Evolutionary conservation across 2,329 filamentous ascomycete species (phyloP), one percentile per base, ranked within the genome.

Genomic region (Plenodomus lindquistii): DNA sequence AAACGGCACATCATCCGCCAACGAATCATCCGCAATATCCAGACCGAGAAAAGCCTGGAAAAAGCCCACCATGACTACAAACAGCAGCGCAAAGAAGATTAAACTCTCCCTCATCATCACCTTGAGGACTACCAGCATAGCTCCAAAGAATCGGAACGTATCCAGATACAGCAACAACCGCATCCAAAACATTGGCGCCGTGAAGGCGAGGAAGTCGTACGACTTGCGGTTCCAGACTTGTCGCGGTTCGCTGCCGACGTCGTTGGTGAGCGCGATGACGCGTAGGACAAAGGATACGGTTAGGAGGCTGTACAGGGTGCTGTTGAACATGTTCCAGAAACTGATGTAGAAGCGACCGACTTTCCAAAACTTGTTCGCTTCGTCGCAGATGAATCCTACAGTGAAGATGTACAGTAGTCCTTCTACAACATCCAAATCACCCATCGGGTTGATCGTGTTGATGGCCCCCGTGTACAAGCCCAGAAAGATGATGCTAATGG

Each of bases 311-410:
- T 99, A 99, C 0, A 99, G 80, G 0, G 87, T 80, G 20, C 83
- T 82, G 72, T 99, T 99, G 78, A 99, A 96, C 19, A 89, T 89
- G 65, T 96, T 97, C 94, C 94, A 97, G 72, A 99, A 99, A 17
- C 90, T 87, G 46, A 99, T 80, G 65, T 97, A 97, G 63, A 88
- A 88, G 53, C 88, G 84, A 9, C 94, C 94, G 13, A 96, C 89
- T 71, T 99, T 99, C 84, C 90, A 96, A 60, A 97, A 83, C 72
- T 99, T 99, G 67, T 85, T 77, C 1, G 86, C 59, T 68, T 97
- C 94, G 67, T 99, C 93, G 62, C 86, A 91, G 24, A 97, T 82
- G 71, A 95, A 99, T 18, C 91, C 92, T 4, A 93, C 71, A 0
- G 94, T 97, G 77, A 99, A 97, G 55, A 93, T 69, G 66, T 99